Evolutionary conservation across 306 rosid genomes (phyloP), one percentile per base, ranked within the genome.

Genomic region (Inga leiocalycina): DNA sequence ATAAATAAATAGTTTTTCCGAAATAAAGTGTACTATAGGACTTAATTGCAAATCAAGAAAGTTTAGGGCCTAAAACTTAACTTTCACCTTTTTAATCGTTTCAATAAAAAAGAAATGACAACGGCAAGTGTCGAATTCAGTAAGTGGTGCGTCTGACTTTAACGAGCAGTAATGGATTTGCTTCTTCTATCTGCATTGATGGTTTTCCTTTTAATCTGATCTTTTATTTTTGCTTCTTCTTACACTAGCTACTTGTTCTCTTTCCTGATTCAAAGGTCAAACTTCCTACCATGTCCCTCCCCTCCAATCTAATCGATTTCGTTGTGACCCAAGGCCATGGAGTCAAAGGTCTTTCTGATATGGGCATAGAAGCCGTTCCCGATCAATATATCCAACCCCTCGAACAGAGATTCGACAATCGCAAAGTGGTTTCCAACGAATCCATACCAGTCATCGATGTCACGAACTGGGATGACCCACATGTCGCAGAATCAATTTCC

Each of bases 361-460:
- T 77, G 39, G 83, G 88, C 76, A 34, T 86, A 35, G n/a, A 79
- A 15, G 64, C 13, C 12, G 86, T 86, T 66, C 91, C 86, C 14
- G 5, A 10, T 35, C 88, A 71, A 20, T 86, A 88, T 34, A 51
- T 84, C 75, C 91, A 86, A 66, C 86, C 91, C 24, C 81, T 19
- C 0, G 69, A 84, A 17, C 81, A 81, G 2, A 79, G 88, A 73
- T 77, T 86, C 43, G 81, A 84, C 70, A 17, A 77, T 11, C 41
- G 45, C 77, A 86, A 84, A 76, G 30, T 85, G 30, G 46, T 17
- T 20, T 8, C 85, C 3, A 41, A 76, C 3, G 76, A 82, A 43
- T 84, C 88, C 54, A 79, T 84, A 45, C 89, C 87, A 82, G 69
- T 86, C 9, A 86, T 89, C 41, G 89, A 89, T 79, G 71, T 89